These are phyloP conservation scores for Beauveria sp. DNA, from an alignment of 2,329 filamentous ascomycete genomes.

Conservation along the genomic window DNA sequence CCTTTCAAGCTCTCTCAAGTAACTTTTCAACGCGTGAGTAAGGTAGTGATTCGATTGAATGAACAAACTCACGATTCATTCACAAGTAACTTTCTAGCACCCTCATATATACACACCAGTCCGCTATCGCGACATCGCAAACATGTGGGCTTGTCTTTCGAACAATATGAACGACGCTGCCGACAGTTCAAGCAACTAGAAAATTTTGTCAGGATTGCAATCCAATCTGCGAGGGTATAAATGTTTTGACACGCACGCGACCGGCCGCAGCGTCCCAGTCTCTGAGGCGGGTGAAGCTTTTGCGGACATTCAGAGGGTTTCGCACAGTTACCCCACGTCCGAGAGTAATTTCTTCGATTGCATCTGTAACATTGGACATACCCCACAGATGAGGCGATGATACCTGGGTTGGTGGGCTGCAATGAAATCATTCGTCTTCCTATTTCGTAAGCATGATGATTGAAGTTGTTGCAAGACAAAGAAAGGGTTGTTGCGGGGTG, in stretches of 20 bases:
- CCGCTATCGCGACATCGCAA: conserved; percentile 25
- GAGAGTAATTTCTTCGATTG: neutral
- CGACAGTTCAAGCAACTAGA: conserved; percentile 28
- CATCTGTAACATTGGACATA: neutral
- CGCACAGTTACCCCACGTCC: neutral
- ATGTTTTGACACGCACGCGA: conserved; percentile 18
- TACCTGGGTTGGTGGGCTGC: no score
- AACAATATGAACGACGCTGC: conserved; percentile 27
- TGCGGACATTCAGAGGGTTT: neutral
- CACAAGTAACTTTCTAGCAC: conserved; percentile 26
- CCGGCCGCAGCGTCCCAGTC: conserved; percentile 16
- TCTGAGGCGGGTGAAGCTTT: conserved; percentile 4
- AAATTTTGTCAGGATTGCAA: neutral
- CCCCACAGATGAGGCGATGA: neutral
- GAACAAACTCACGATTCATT: conserved; percentile 23
- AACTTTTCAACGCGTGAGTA: conserved; percentile 15
- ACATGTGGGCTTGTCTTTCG: conserved; percentile 29
- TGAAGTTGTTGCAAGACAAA: neutral
- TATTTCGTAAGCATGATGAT: neutral
- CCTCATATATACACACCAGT: conserved; percentile 27
- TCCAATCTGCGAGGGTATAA: neutral
- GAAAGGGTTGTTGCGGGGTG: neutral
- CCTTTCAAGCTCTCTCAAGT: conserved; percentile 25
- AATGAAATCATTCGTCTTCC: no score
- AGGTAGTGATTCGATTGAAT: neutral